phyloP scores from a whole-genome alignment of 305 asterid genomes.

The Lippia alba region DNA sequence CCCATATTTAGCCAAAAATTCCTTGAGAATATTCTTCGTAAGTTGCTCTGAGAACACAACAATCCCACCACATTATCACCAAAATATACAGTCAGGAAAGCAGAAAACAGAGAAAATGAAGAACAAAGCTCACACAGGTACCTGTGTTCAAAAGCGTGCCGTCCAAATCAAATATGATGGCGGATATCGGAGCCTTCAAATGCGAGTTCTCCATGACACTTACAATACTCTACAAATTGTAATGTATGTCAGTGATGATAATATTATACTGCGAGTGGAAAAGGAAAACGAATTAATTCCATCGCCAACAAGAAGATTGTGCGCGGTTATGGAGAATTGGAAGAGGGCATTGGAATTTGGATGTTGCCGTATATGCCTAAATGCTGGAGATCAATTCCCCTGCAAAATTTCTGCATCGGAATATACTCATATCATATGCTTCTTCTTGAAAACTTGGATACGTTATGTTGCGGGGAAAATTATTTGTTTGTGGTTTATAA shows the following conservation, averaged over 20 bases:
- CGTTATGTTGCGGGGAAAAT: no score
- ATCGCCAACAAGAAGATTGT: constrained; percentile 9
- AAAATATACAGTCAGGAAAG: neutral
- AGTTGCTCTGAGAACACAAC: constrained; percentile 60
- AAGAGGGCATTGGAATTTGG: neutral
- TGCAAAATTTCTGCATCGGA: neutral
- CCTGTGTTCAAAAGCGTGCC: constrained; percentile 93
- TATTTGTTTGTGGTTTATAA: no score
- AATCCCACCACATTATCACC: constrained; percentile 1
- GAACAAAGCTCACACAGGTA: constrained; percentile 19
- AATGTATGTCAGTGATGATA: neutral
- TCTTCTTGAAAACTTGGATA: no score
- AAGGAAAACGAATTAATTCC: constrained; percentile 27
- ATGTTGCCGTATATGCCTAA: constrained; percentile 4
- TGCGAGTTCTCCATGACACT: constrained; percentile 38
- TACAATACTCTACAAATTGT: constrained; percentile 3
- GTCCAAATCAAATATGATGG: constrained; percentile 90
- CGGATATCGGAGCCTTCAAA: constrained; percentile 44
- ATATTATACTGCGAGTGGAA: constrained; percentile 24
- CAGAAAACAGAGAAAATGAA: neutral
- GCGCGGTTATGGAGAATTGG: neutral
- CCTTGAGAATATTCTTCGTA: constrained; percentile 67
- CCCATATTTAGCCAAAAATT: constrained; percentile 73
- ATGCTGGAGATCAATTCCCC: constrained; percentile 1
- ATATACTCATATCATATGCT: neutral